A percentile compares a stretch with the other conserved stretches of the same genome.
Conservation (phyloP, 208 protist genomes). For the Leishmania turanica region DNA sequence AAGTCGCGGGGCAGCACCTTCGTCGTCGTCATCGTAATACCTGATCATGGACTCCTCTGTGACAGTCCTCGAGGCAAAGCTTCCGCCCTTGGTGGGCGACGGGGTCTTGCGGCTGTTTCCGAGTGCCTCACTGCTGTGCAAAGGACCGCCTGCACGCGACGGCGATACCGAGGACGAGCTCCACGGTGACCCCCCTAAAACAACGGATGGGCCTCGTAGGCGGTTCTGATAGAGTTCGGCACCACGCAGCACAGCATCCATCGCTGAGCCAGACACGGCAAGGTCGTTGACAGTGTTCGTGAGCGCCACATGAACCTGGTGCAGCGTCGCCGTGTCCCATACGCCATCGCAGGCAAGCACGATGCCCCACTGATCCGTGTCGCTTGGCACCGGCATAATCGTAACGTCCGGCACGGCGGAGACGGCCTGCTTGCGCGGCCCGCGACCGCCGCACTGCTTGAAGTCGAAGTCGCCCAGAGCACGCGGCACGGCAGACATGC, state of each 20-base stretch:
- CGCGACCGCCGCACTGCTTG: conserved; percentile 76
- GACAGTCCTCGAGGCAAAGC: neutral
- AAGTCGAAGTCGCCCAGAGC: conserved; percentile 89
- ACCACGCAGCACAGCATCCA: conserved; percentile 51
- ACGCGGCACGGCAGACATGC: conserved; percentile 74
- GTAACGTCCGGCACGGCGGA: conserved; percentile 67
- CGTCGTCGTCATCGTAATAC: conserved; percentile 16
- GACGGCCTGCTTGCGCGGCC: conserved; percentile 71
- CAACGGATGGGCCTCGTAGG: conserved; percentile 22
- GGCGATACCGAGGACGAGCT: conserved; percentile 4
- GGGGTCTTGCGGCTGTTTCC: neutral
- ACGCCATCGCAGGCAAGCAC: conserved; percentile 86
- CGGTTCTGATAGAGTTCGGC: conserved; percentile 41
- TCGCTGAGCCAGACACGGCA: conserved; percentile 52
- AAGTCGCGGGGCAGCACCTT: neutral
- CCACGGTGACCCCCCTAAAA: neutral
- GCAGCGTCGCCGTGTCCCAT: conserved; percentile 79
- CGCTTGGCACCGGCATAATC: conserved; percentile 54
- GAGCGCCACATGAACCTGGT: conserved; percentile 77
- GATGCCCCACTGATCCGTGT: conserved; percentile 61
- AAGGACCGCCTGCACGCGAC: neutral
- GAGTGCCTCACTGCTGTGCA: neutral
- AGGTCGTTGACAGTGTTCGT: conserved; percentile 72
- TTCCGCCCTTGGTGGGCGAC: conserved; percentile 1
- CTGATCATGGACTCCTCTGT: conserved; percentile 16